Percentiles rank a stretch among this genome's conserved stretches.
These are phyloP conservation scores for Clonostachys solani DNA, from an alignment of 2,329 filamentous ascomycete genomes.

Conservation along the genomic window DNA sequence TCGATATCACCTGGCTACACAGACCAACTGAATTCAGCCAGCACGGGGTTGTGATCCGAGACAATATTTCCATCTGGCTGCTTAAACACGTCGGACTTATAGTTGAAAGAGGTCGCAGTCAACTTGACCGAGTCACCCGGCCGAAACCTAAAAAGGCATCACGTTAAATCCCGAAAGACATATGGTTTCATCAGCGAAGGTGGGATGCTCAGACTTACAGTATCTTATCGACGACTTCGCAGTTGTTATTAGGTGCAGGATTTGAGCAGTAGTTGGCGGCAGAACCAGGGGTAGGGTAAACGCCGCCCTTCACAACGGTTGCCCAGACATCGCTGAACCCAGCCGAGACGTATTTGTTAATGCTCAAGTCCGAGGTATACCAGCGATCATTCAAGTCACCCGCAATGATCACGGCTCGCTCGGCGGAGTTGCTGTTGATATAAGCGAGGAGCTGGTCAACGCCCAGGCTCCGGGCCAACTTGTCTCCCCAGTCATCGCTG, in stretches of 20 bases:
- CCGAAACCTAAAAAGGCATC: conserved; percentile 33
- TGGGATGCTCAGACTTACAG: conserved; percentile 24
- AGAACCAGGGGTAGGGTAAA: conserved; percentile 35
- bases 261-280: conserved; percentile 45
- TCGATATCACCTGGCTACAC: background rate
- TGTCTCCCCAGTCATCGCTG: conserved; percentile 43
- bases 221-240: conserved; percentile 66
- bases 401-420: conserved; percentile 59
- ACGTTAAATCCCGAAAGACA: background rate
- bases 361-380: conserved; percentile 36
- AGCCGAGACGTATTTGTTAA: conserved; percentile 45
- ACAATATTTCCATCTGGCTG: conserved; percentile 51
- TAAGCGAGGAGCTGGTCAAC: conserved; percentile 54
- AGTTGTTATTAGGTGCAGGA: conserved; percentile 46
- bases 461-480: conserved; percentile 52
- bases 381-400: conserved; percentile 66
- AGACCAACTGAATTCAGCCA: conserved; percentile 46
- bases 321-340: conserved; percentile 57
- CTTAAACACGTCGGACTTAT: conserved; percentile 52
- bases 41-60: conserved; percentile 61
- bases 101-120: conserved; percentile 44
- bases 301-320: conserved; percentile 42
- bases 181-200: background rate
- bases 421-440: conserved; percentile 49
- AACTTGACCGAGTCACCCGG: conserved; percentile 40